phyloP scores from a whole-genome alignment of 2,329 filamentous ascomycete species.

The Pestalotiopsis sp. region DNA sequence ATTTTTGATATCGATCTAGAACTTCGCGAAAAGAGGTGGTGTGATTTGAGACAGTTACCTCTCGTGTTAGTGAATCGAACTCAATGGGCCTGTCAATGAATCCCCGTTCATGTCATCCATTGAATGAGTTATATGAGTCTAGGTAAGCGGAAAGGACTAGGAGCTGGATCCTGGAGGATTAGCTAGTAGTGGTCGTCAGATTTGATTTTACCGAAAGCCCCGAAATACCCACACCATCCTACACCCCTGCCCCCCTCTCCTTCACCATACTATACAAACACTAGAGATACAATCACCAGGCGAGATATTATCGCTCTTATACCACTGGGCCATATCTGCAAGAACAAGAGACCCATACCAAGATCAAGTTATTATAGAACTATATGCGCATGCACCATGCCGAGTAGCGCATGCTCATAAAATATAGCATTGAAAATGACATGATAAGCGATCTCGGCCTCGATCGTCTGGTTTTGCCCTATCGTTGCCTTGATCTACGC shows the following conservation, averaged over 20 bases:
- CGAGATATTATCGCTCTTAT: not conserved
- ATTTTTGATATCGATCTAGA: not conserved
- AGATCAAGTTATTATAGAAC: not conserved
- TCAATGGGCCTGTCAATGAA: not conserved
- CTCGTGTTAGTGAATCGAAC: not conserved
- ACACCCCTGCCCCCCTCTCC: not conserved
- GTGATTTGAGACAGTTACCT: not conserved
- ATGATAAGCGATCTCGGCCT: not conserved
- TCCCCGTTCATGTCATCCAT: not conserved
- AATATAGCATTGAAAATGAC: not conserved
- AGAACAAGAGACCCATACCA: not conserved
- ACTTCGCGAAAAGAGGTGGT: not conserved
- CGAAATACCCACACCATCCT: not conserved
- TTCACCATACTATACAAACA: not conserved
- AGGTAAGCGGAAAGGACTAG: not conserved
- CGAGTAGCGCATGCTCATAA: not conserved
- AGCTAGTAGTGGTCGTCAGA: not conserved
- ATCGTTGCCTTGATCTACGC: too few species aligned
- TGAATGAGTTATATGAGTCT: not conserved
- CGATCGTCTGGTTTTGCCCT: too few species aligned
- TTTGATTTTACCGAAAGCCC: not conserved
- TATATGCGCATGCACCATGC: not conserved
- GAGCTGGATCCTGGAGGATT: not conserved
- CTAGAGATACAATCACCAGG: not conserved
- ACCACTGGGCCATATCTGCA: too few species aligned